phyloP scores from a whole-genome alignment of 306 rosid species.

The Canavalia gladiata region DNA sequence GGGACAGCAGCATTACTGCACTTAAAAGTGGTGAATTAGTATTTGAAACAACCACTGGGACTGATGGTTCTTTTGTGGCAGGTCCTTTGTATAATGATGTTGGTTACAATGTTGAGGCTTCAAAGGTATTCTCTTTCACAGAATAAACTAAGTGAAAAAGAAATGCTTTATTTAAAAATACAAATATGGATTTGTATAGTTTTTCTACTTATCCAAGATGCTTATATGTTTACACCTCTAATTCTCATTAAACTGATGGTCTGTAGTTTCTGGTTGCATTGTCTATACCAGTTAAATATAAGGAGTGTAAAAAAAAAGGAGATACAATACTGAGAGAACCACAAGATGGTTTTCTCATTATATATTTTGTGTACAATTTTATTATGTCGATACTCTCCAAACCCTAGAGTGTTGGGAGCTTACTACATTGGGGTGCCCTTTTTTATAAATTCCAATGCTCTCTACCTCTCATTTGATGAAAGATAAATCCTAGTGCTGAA shows the following conservation, averaged over 20 bases:
- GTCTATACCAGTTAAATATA: slow-evolving; percentile 25
- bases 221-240: slow-evolving; percentile 7
- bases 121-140: slow-evolving; percentile 65
- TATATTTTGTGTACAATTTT: slow-evolving; percentile 25
- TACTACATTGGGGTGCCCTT: not conserved
- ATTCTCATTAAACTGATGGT: slow-evolving; percentile 21
- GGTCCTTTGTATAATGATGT: slow-evolving; percentile 94
- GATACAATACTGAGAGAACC: slow-evolving; percentile 6
- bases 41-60: slow-evolving; percentile 79
- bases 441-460: slow-evolving; percentile 19
- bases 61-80: slow-evolving; percentile 77
- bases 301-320: not conserved
- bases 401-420: not conserved
- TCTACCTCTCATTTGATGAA: slow-evolving; percentile 17
- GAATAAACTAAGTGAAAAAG: slow-evolving; percentile 21
- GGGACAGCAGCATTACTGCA: slow-evolving; percentile 71
- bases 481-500: slow-evolving; percentile 29
- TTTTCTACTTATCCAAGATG: slow-evolving; percentile 33
- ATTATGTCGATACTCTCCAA: slow-evolving; percentile 17
- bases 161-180: slow-evolving; percentile 24
- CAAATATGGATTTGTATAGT: slow-evolving; percentile 32
- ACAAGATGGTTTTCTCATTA: slow-evolving; percentile 11
- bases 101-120: slow-evolving; percentile 77
- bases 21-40: slow-evolving; percentile 78
- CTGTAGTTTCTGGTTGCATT: slow-evolving; percentile 31